Evolutionary conservation across 2,329 filamentous ascomycete genomes (phyloP).

Genomic region (Paecilomyces sp.): DNA sequence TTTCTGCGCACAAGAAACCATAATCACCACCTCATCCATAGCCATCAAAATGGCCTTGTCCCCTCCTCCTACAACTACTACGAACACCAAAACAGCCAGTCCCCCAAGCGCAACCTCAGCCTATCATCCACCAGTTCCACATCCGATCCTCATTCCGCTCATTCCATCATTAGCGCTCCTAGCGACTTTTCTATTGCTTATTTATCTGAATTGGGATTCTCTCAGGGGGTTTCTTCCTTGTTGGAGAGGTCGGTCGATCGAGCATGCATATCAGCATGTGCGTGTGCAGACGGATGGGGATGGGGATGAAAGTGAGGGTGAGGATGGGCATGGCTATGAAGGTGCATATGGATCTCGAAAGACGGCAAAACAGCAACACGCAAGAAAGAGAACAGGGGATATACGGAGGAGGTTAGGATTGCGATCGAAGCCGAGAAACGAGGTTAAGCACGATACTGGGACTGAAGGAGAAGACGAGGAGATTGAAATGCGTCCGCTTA

Average conservation of each 20-base stretch:
- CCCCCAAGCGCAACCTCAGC: neutral
- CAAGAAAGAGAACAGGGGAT: neutral
- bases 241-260: neutral
- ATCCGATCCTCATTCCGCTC: neutral
- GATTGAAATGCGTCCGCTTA: neutral
- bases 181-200: neutral
- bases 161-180: neutral
- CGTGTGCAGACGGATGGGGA: neutral
- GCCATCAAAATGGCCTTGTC: neutral
- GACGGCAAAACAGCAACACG: neutral
- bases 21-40: neutral
- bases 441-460: neutral
- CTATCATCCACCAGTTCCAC: neutral
- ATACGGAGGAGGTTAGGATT: neutral
- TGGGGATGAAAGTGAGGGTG: neutral
- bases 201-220: neutral
- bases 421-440: neutral
- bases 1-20: neutral
- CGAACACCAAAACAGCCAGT: neutral
- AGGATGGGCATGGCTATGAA: neutral
- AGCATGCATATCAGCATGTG: neutral
- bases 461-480: neutral
- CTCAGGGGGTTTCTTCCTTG: neutral
- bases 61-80: neutral
- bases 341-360: neutral